Base-by-base conservation (phyloP, 768 basidiomycete species). In the Russula sp. region DNA sequence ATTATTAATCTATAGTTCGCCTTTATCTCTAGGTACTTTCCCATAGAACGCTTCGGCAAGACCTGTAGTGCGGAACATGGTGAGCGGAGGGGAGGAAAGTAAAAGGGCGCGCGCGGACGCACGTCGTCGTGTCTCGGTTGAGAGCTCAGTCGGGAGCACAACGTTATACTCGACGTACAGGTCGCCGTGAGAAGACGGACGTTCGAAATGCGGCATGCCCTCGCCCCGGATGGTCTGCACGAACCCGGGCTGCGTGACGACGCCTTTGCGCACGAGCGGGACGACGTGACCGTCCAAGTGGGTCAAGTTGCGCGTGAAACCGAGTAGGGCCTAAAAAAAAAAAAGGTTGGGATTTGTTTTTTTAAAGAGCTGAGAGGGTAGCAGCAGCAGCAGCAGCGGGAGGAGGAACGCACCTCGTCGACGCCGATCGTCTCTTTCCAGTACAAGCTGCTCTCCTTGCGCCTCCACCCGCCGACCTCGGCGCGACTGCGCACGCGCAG, bases 131-230 rank as follows among this genome's bases (percentile, higher is more conserved):
- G 83, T 83, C 54, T 87, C 82, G 54, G 82, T 70, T 53, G 86
- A 79, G 39, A 99, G 74, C 59, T 87, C 81, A 54, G 82, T 75
- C 3, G 97, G 97, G 58, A 99, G 75, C 18, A 98, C 87, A 54
- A 99, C 91, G 61, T 84, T 91, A 76, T 96, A 99, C 74, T 98
- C 95, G 57, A 99, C 81, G 69, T 84, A 98, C 52, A 99, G 77
- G 72, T 96, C 87, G 16, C 97, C 97, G 65, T 84, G 79, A 22
- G 75, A 71, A 10, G 77, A 72, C 16, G 77, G 75, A 35, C 70
- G 59, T 61, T 84, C 82, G 70, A 82, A 87, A 42, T 85, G 72
- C 1, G 91, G 89, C 88, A 98, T 93, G 5, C 97, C 97, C 73
- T 99, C 93, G 34, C 83, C 93, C 66, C 86, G 82, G 60, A 98